These are phyloP conservation scores for Ramalina intermedia DNA, from an alignment of 495 filamentous ascomycete species.

Conservation along the genomic window DNA sequence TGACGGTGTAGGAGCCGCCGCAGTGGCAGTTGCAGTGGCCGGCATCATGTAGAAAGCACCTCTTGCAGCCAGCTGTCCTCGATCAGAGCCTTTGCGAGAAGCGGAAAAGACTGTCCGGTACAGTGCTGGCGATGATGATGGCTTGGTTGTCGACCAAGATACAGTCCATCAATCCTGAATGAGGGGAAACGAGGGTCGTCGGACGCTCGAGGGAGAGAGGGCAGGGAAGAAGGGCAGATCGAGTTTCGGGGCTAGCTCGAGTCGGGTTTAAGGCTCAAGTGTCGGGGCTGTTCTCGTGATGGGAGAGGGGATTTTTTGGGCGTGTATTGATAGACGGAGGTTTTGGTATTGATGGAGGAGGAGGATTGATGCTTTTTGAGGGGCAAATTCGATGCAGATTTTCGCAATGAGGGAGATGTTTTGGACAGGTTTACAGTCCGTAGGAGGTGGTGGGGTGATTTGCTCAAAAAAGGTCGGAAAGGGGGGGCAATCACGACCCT, in stretches of 20 bases:
- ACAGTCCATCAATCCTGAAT: conserved; percentile 8
- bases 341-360: not conserved
- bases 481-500: too few species aligned
- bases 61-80: conserved; percentile 1
- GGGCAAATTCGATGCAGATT: not conserved
- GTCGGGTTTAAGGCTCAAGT: not conserved
- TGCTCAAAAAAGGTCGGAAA: not conserved
- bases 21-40: conserved; percentile 31
- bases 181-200: not conserved
- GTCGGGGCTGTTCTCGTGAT: not conserved
- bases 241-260: conserved; percentile 9
- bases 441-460: not conserved
- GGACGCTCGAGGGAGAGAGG: not conserved
- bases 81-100: conserved; percentile 11
- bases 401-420: not conserved
- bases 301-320: not conserved
- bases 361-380: not conserved
- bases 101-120: conserved; percentile 10
- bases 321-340: not conserved
- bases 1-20: conserved; percentile 31
- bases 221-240: conserved; percentile 1
- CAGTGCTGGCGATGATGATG: conserved; percentile 5
- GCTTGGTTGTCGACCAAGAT: conserved; percentile 8
- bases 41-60: conserved; percentile 6
- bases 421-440: not conserved